Conservation (phyloP, 176 grass and related monocot species). For the Eleusine coracana region DNA sequence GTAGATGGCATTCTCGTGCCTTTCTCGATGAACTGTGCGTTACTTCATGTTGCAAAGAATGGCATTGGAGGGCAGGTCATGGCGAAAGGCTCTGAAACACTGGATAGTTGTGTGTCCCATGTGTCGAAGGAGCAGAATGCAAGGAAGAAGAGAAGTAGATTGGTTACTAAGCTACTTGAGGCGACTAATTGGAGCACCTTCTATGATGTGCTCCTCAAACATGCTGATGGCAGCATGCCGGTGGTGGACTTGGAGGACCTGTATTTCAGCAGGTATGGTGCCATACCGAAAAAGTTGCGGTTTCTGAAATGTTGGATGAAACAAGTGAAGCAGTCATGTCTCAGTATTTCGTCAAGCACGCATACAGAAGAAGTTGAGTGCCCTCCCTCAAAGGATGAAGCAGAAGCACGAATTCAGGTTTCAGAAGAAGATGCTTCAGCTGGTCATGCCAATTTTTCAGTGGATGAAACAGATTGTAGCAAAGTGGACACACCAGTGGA, state of each 20-base stretch:
- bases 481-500: slow-evolving; percentile 24
- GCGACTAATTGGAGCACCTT: slow-evolving; percentile 51
- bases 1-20: slow-evolving; percentile 76
- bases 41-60: slow-evolving; percentile 63
- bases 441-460: slow-evolving; percentile 18
- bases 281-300: slow-evolving; percentile 70
- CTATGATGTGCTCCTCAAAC: slow-evolving; percentile 54
- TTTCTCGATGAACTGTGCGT: slow-evolving; percentile 65
- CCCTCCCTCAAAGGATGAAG: slow-evolving; percentile 51
- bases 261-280: slow-evolving; percentile 64
- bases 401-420: slow-evolving; percentile 45
- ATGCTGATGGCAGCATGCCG: slow-evolving; percentile 43
- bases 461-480: slow-evolving; percentile 48
- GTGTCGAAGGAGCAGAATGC: slow-evolving; percentile 42
- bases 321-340: slow-evolving; percentile 58
- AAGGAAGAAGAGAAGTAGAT: slow-evolving; percentile 67
- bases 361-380: slow-evolving; percentile 34
- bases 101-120: slow-evolving; percentile 23
- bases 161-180: slow-evolving; percentile 58
- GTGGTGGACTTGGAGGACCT: slow-evolving; percentile 69
- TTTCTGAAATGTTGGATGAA: slow-evolving; percentile 97
- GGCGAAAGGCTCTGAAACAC: slow-evolving; percentile 11
- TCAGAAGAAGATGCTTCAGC: slow-evolving; percentile 49
- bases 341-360: slow-evolving; percentile 29
- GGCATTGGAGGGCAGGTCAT: slow-evolving; percentile 23